Evolutionary conservation across 2,329 filamentous ascomycete species (phyloP).

Genomic region (Alternaria infectoria): DNA sequence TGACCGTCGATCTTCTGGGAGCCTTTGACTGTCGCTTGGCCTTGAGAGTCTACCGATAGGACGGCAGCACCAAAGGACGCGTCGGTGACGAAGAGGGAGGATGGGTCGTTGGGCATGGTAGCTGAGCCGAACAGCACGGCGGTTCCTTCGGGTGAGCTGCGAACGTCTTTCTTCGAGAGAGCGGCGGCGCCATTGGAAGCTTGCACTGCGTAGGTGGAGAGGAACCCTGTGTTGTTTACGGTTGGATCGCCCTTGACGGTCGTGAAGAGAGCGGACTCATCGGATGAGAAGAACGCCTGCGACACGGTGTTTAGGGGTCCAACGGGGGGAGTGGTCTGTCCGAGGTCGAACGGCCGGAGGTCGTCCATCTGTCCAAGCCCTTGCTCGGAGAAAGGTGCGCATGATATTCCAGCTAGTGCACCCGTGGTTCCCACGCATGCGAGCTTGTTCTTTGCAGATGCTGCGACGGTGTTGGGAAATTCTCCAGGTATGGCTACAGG

Average conservation of each 20-base stretch:
- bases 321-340: slow-evolving; percentile 63
- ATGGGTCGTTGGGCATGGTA: slow-evolving; percentile 51
- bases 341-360: slow-evolving; percentile 54
- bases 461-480: slow-evolving; percentile 50
- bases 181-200: not conserved
- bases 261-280: slow-evolving; percentile 59
- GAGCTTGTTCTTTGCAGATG: slow-evolving; percentile 43
- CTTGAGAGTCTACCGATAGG: slow-evolving; percentile 51
- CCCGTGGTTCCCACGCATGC: slow-evolving; percentile 50
- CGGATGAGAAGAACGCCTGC: slow-evolving; percentile 64
- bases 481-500: slow-evolving; percentile 45
- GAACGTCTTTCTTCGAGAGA: slow-evolving; percentile 28
- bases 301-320: slow-evolving; percentile 67
- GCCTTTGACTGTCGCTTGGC: slow-evolving; percentile 45
- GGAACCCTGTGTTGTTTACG: slow-evolving; percentile 63
- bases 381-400: slow-evolving; percentile 36
- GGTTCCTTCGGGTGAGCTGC: slow-evolving; percentile 61
- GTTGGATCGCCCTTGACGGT: slow-evolving; percentile 67
- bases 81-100: slow-evolving; percentile 61
- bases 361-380: slow-evolving; percentile 45
- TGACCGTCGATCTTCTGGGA: slow-evolving; percentile 57
- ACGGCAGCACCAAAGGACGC: slow-evolving; percentile 64
- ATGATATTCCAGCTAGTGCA: slow-evolving; percentile 46
- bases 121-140: slow-evolving; percentile 63
- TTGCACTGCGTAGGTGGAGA: slow-evolving; percentile 59